phyloP scores from a whole-genome alignment of 1,284 basidiomycete species.

The Tilletia horrida region DNA sequence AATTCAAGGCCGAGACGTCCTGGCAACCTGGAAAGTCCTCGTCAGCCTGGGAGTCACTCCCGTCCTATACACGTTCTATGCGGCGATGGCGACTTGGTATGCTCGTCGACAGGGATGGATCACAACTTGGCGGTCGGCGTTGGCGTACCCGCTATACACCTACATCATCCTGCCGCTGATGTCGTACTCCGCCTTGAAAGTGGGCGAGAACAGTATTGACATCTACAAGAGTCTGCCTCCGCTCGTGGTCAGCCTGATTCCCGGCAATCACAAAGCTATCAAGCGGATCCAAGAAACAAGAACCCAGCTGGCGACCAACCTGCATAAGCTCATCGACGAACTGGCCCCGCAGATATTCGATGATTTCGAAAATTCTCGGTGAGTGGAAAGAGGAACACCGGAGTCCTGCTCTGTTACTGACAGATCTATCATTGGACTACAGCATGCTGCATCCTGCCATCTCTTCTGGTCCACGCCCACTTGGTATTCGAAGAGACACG shows the following conservation, averaged over 20 bases:
- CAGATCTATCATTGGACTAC: not conserved
- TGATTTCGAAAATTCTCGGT: constrained; percentile 40
- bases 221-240: constrained; percentile 96
- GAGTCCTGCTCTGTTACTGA: too few relatives aligned
- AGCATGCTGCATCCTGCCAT: constrained; percentile 9
- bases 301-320: constrained; percentile 75
- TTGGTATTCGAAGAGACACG: not conserved
- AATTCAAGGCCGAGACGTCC: constrained; percentile 86
- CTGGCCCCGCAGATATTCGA: constrained; percentile 56
- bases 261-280: constrained; percentile 83
- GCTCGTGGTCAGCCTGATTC: constrained; percentile 81
- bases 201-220: constrained; percentile 97
- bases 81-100: constrained; percentile 66
- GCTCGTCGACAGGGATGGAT: constrained; percentile 62
- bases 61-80: constrained; percentile 67
- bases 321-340: constrained; percentile 82
- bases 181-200: constrained; percentile 91
- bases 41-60: constrained; percentile 89
- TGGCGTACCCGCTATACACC: constrained; percentile 77
- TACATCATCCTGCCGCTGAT: constrained; percentile 77
- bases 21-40: constrained; percentile 97
- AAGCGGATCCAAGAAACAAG: constrained; percentile 77
- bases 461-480: not conserved
- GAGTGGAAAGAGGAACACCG: not conserved
- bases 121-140: constrained; percentile 60